Conservation (phyloP, 2,329 filamentous ascomycete genomes). For the Chaetomium globosum region DNA sequence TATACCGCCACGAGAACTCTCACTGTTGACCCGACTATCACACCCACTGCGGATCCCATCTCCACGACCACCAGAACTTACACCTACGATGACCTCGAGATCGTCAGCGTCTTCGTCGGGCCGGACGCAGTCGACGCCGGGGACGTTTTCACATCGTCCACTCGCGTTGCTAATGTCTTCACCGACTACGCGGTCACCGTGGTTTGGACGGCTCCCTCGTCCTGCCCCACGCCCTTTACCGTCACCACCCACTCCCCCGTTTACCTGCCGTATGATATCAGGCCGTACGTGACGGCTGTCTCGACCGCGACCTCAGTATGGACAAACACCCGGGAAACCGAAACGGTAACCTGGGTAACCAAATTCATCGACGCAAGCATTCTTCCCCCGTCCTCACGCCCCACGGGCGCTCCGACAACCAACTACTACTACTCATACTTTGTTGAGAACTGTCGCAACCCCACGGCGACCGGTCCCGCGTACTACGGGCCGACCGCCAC, state of each 20-base stretch:
- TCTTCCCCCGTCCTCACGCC: slow-evolving; percentile 4
- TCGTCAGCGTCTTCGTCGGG: slow-evolving; percentile 13
- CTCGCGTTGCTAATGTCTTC: not conserved
- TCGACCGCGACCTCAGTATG: slow-evolving; percentile 18
- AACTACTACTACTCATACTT: slow-evolving; percentile 23
- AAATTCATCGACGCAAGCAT: slow-evolving; percentile 14
- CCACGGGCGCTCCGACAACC: not conserved
- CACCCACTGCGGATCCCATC: slow-evolving; percentile 18
- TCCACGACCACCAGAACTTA: slow-evolving; percentile 3
- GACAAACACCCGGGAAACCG: not conserved
- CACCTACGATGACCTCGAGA: slow-evolving; percentile 22
- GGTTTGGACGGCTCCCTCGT: slow-evolving; percentile 36
- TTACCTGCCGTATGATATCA: slow-evolving; percentile 29
- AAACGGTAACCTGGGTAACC: slow-evolving; percentile 10
- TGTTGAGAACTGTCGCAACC: slow-evolving; percentile 26
- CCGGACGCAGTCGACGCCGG: slow-evolving; percentile 7
- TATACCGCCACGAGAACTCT: slow-evolving; percentile 4
- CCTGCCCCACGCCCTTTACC: slow-evolving; percentile 40
- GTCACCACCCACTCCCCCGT: slow-evolving; percentile 30
- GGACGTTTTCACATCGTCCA: slow-evolving; percentile 9
- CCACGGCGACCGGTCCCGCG: slow-evolving; percentile 14
- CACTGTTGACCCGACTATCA: slow-evolving; percentile 15
- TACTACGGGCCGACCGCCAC: slow-evolving; percentile 7
- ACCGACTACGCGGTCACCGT: slow-evolving; percentile 23
- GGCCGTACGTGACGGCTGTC: slow-evolving; percentile 20